Evolutionary conservation across 768 basidiomycete species (phyloP).

Genomic region (Panaeolus papilionaceus): DNA sequence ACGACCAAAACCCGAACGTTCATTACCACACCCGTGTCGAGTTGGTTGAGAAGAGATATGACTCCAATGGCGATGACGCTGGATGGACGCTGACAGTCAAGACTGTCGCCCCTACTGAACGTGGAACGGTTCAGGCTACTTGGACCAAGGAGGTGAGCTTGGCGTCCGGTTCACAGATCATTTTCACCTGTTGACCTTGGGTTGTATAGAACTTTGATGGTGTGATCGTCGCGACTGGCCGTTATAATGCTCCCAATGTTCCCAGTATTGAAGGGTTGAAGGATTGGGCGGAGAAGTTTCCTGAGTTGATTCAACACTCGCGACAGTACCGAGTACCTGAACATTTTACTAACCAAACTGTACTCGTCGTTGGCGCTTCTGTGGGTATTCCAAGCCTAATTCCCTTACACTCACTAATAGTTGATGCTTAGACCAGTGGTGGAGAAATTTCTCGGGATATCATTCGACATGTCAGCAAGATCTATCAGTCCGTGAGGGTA

Average conservation of each 20-base stretch:
- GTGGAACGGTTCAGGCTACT: constrained; percentile 33
- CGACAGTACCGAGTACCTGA: constrained; percentile 50
- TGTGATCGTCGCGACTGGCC: constrained; percentile 39
- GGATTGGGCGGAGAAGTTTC: constrained; percentile 41
- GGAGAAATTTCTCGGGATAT: constrained; percentile 44
- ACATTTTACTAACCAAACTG: constrained; percentile 40
- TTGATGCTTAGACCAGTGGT: constrained; percentile 36
- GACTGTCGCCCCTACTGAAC: constrained; percentile 29
- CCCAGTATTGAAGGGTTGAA: constrained; percentile 40
- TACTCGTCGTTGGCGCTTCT: constrained; percentile 49
- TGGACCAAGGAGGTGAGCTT: constrained; percentile 44
- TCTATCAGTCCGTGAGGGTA: constrained; percentile 39
- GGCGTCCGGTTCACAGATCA: background rate
- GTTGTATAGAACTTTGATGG: constrained; percentile 41
- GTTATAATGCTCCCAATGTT: constrained; percentile 41
- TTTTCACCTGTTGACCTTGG: background rate
- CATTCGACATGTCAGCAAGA: constrained; percentile 34
- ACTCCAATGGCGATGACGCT: constrained; percentile 33
- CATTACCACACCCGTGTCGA: constrained; percentile 58
- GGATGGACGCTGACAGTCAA: constrained; percentile 45
- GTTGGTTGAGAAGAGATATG: constrained; percentile 44
- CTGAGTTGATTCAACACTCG: constrained; percentile 42
- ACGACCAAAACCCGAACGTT: constrained; percentile 44
- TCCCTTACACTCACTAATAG: no score
- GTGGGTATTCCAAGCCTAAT: constrained; percentile 29